Conservation (phyloP, 2,329 filamentous ascomycete genomes). For the Diaporthe humulicola region DNA sequence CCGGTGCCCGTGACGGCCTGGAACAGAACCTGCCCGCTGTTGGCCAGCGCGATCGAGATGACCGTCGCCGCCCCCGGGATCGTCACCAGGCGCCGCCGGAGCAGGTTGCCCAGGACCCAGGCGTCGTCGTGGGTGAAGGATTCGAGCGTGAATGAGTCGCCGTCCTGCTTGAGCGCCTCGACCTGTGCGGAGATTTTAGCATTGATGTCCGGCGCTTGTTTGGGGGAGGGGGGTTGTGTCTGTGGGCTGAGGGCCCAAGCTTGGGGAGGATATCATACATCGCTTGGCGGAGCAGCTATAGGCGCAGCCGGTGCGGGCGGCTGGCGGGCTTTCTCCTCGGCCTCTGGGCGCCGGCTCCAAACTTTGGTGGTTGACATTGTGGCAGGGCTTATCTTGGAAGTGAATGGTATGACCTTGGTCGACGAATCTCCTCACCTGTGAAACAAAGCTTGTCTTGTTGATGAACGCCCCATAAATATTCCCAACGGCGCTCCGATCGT, state of each 20-base stretch:
- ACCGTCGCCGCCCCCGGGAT: conserved; percentile 64
- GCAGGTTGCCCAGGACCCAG: conserved; percentile 73
- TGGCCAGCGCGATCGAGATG: conserved; percentile 74
- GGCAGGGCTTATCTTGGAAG: not conserved
- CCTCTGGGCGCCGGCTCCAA: conserved; percentile 22
- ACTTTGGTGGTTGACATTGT: conserved; percentile 18
- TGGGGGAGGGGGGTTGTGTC: not conserved
- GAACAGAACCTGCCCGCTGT: conserved; percentile 74
- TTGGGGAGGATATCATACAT: conserved; percentile 38
- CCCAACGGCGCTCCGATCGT: not conserved
- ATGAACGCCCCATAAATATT: conserved; percentile 7
- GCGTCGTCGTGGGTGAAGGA: conserved; percentile 75
- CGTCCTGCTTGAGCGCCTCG: conserved; percentile 49
- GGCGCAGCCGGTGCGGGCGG: conserved; percentile 11
- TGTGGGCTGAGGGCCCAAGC: not conserved
- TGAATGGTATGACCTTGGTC: not conserved
- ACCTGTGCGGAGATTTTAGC: conserved; percentile 41
- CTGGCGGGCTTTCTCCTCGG: conserved; percentile 16
- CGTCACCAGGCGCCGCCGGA: conserved; percentile 72
- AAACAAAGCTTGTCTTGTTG: conserved; percentile 12
- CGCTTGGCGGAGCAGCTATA: conserved; percentile 40
- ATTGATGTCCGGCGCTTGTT: no score
- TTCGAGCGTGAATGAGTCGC: conserved; percentile 59
- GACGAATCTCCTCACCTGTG: conserved; percentile 17
- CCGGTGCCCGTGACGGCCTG: conserved; percentile 77